phyloP scores from a whole-genome alignment of 306 rosid genomes.

The Hippophae rhamnoides region DNA sequence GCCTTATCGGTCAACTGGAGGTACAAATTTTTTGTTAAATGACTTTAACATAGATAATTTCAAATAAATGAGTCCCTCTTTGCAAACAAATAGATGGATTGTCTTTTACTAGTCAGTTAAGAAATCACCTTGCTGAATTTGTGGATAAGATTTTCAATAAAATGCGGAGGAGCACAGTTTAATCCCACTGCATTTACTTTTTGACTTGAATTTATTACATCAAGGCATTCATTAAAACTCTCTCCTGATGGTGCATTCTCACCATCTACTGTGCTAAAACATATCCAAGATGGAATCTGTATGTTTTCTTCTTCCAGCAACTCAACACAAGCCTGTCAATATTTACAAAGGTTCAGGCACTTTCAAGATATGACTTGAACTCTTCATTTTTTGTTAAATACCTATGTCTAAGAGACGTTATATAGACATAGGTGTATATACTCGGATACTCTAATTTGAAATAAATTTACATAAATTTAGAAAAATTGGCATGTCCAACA shows the following conservation, averaged over 20 bases:
- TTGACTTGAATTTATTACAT: slow-evolving; percentile 38
- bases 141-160: slow-evolving; percentile 52
- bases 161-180: slow-evolving; percentile 86
- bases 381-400: neutral
- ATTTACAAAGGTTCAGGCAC: neutral
- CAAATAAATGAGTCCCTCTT: neutral
- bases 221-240: slow-evolving; percentile 68
- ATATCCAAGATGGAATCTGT: slow-evolving; percentile 75
- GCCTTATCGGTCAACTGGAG: slow-evolving; percentile 69
- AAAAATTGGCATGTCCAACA: too few relatives aligned
- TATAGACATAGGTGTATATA: too few relatives aligned
- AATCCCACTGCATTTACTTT: slow-evolving; percentile 73
- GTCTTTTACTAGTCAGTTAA: too few relatives aligned
- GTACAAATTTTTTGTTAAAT: neutral
- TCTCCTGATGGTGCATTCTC: slow-evolving; percentile 79
- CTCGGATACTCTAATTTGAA: too few relatives aligned
- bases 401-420: neutral
- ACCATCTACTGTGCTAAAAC: slow-evolving; percentile 80
- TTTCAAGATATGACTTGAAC: neutral
- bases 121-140: slow-evolving; percentile 50
- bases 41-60: slow-evolving; percentile 1
- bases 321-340: slow-evolving; percentile 60
- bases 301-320: slow-evolving; percentile 74
- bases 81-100: too few relatives aligned
- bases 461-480: too few relatives aligned